Base-by-base conservation (phyloP, 768 basidiomycete species). In the Gyrodon lividus region DNA sequence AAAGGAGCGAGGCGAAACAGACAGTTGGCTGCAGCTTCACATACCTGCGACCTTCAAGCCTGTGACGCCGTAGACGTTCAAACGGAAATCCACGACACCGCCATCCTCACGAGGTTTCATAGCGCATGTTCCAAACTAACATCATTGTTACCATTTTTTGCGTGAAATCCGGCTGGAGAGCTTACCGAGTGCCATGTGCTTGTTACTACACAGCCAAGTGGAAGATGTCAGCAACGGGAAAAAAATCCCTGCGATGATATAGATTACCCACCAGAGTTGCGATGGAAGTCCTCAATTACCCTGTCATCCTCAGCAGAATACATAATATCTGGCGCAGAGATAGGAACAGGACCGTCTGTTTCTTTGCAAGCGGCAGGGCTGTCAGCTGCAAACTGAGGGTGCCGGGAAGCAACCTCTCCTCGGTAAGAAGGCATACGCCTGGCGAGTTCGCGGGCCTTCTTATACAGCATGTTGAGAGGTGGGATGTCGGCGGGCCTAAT, bases 41-140 rank as follows among this genome's bases (percentile, higher is more conserved):
- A 4, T 50, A 80, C 80, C 83, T 43, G 81, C 82, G 10, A 88
- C 75, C 59, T 87, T 85, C 42, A 88, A 69, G 20, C 75, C 73
- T 50, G 72, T 50, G 1, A 83, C 75, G 0, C 83, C 83, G 55
- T 87, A 85, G 6, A 87, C 84, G 50, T 82, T 83, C 42, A 87
- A 62, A 24, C 69, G 69, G 4, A 75, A 49, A 57, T 88, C 84
- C 4, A 88, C 82, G 6, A 89, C 86, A 4, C 86, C 87, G 2
- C 76, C 77, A 26, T 75, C 46, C 10, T 79, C 72, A 1, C 77
- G 75, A 0, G 82, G 75, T 63, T 85, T 85, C 86, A 87, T 87
- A 0, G 84, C 77, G 49, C 84, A 86, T 0, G 84, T 87, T 34
- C 84, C 84, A 3, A 83, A 70, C 82, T 84, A 46, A 20, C 3